Base-by-base conservation (phyloP, 202 grass and related monocot species). In the Schoenoplectus triqueter region DNA sequence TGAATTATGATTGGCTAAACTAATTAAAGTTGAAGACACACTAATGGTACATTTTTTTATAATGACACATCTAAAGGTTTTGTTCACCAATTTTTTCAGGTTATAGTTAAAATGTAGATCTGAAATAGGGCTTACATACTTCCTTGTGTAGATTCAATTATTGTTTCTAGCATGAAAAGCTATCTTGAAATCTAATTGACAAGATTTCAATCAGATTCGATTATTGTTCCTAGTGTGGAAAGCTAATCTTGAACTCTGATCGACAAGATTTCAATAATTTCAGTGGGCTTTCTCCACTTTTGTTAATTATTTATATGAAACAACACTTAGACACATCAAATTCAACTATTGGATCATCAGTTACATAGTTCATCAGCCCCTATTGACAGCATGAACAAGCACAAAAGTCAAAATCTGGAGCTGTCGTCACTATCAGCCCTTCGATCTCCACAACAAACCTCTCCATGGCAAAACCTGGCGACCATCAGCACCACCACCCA, bases 391-490 rank as follows among this genome's bases (percentile, higher is more conserved):
- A 81, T 66, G 31, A 66, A 2, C 54, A 64, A 46, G 39, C 39
- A 81, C 50, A 66, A 6, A 48, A 7, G 13, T 65, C 59, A 50
- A 81, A 66, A 66, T 66, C 41, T 31, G 60, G 3, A 69, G 52
- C 57, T 15, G 66, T 10, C 57, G 71, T 31, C 31, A 31, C 31
- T 31, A 31, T 41, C 47, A 91, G 69, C 2, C 0, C 79, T 40
- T 81, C 82, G 39, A 94, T 82, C 82, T 81, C 90, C 3, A 55
- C 65, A 18, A 67, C 45, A 56, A 95, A 91, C 21, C 87, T 80
- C 8, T 92, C 86, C 93, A 91, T 92, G 10, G 89, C 87, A 2
- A 49, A 42, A 42, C 5, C 19, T 0, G 93, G 93, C 68, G 92
- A 62, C n/a, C 44, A 95, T 2, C 0, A 86, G 56, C 50, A 89